Percentiles rank a stretch among this genome's conserved stretches.
These are phyloP conservation scores for Tetracladium marchalianum DNA, from an alignment of 495 filamentous ascomycete species.

Conservation along the genomic window DNA sequence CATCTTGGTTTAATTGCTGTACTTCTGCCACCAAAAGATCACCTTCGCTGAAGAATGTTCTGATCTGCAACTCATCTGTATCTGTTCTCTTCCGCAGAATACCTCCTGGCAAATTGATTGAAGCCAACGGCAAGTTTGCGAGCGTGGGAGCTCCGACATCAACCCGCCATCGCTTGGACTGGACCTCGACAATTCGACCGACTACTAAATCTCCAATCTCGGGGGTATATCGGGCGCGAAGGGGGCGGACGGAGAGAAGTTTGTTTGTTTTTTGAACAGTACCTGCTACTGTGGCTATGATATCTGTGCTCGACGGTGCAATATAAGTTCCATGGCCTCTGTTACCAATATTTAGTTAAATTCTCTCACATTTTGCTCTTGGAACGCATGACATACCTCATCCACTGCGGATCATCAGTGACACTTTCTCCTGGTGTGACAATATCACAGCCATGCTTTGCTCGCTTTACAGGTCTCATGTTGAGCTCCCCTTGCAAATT, in stretches of 20 bases:
- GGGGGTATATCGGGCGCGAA: slow-evolving; percentile 88
- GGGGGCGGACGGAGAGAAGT: slow-evolving; percentile 76
- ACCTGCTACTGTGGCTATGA: slow-evolving; percentile 79
- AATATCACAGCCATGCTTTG: slow-evolving; percentile 32
- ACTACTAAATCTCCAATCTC: slow-evolving; percentile 95
- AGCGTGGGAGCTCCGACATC: slow-evolving; percentile 80
- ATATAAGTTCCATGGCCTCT: slow-evolving; percentile 80
- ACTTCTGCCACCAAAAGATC: slow-evolving; percentile 88
- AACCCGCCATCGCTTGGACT: slow-evolving; percentile 83
- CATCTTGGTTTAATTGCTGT: slow-evolving; percentile 72
- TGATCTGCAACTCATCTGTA: slow-evolving; percentile 91
- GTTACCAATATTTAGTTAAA: slow-evolving; percentile 2
- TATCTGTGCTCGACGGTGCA: slow-evolving; percentile 48
- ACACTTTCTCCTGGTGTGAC: slow-evolving; percentile 87
- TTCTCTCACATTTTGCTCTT: not conserved
- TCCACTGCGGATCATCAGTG: slow-evolving; percentile 91
- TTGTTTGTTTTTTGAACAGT: slow-evolving; percentile 89
- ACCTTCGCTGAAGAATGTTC: slow-evolving; percentile 85
- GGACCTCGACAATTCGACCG: slow-evolving; percentile 86
- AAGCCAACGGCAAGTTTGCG: slow-evolving; percentile 69
- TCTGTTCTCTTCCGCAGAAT: slow-evolving; percentile 84
- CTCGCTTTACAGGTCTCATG: slow-evolving; percentile 26
- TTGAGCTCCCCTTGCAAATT: slow-evolving; percentile 51
- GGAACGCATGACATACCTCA: slow-evolving; percentile 48
- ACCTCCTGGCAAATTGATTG: slow-evolving; percentile 91